Evolutionary conservation across 352 stramenopile genomes (phyloP).

Genomic region (Nothophytophthora sp.): DNA sequence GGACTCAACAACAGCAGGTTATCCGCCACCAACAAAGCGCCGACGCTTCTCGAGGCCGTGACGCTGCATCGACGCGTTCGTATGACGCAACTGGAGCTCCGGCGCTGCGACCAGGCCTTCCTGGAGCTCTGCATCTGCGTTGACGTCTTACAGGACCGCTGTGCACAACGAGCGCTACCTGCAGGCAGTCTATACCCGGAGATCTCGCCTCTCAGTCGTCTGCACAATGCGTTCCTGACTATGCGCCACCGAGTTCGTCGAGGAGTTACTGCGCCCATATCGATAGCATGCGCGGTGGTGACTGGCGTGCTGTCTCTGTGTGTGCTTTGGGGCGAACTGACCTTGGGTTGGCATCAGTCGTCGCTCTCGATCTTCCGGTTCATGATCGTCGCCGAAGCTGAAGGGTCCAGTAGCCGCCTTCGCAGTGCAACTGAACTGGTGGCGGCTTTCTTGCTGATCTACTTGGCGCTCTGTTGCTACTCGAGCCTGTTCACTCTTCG

Average conservation of each 20-base stretch:
- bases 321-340: conserved; percentile 72
- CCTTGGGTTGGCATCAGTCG: conserved; percentile 47
- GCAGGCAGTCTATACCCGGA: conserved; percentile 42
- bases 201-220: conserved; percentile 29
- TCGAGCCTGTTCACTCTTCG: conserved; percentile 61
- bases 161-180: conserved; percentile 20
- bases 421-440: conserved; percentile 38
- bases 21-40: conserved; percentile 17
- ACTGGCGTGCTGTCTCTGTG: conserved; percentile 40
- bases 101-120: conserved; percentile 59
- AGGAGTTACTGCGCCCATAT: conserved; percentile 29
- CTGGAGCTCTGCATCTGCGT: conserved; percentile 54
- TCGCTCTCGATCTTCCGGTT: conserved; percentile 32
- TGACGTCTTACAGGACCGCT: conserved; percentile 32
- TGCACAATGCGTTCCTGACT: conserved; percentile 25
- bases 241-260: conserved; percentile 21
- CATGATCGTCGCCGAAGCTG: conserved; percentile 15
- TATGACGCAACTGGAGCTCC: conserved; percentile 37
- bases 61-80: conserved; percentile 52
- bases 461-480: conserved; percentile 64
- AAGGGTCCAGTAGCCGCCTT: conserved; percentile 19
- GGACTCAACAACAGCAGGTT: conserved; percentile 1
- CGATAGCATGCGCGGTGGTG: conserved; percentile 24
- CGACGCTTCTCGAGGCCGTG: conserved; percentile 45
- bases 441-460: conserved; percentile 47